phyloP scores from a whole-genome alignment of 2,329 filamentous ascomycete species.

The Calonectria crousiana region DNA sequence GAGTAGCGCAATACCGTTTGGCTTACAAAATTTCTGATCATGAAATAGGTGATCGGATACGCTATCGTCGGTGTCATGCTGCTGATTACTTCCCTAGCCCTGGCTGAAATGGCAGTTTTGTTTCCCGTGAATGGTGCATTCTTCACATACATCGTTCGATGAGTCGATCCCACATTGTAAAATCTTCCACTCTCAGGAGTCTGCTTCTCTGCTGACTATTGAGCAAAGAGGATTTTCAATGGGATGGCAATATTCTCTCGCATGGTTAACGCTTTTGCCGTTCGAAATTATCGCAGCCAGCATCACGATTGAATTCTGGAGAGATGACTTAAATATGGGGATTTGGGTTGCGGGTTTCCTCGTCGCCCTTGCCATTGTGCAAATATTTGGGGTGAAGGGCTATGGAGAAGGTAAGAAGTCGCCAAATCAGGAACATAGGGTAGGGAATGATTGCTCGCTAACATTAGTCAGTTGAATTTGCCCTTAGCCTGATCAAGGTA shows the following conservation, averaged over 20 bases:
- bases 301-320: constrained; percentile 63
- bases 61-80: constrained; percentile 59
- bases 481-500: constrained; percentile 72
- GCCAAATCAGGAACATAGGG: constrained; percentile 35
- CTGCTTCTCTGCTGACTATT: neutral
- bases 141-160: constrained; percentile 69
- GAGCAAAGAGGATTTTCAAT: constrained; percentile 59
- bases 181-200: neutral
- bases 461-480: constrained; percentile 51
- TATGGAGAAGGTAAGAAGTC: constrained; percentile 54
- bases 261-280: constrained; percentile 61
- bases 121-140: constrained; percentile 72
- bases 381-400: constrained; percentile 64
- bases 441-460: neutral
- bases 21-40: neutral
- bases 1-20: neutral
- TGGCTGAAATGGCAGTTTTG: constrained; percentile 70
- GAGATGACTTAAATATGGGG: constrained; percentile 55
- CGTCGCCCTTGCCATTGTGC: constrained; percentile 59
- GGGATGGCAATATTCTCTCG: constrained; percentile 52
- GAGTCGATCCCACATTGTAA: constrained; percentile 66
- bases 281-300: constrained; percentile 62
- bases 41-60: constrained; percentile 44
- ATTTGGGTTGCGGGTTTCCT: constrained; percentile 66
- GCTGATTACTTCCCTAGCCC: constrained; percentile 58